Conservation (phyloP, 1,284 basidiomycete species). For the Cerrena zonata region DNA sequence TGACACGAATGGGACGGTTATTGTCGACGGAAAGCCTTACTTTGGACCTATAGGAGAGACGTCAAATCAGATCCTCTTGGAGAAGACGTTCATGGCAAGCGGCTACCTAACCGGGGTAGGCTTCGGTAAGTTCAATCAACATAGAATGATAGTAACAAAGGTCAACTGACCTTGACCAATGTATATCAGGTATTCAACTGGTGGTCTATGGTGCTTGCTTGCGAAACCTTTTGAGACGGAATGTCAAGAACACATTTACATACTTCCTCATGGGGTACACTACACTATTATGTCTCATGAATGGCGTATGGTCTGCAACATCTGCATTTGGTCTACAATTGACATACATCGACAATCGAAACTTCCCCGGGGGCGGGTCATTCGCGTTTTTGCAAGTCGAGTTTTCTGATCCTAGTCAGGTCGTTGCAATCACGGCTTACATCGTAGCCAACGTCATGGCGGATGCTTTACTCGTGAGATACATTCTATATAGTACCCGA, state of each 20-base stretch:
- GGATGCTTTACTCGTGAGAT: not conserved
- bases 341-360: slow-evolving; percentile 9
- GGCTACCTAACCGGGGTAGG: slow-evolving; percentile 3
- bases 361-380: slow-evolving; percentile 7
- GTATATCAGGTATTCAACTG: not conserved
- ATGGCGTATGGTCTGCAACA: not conserved
- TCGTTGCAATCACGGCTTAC: not conserved
- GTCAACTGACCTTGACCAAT: too few relatives aligned
- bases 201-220: not conserved
- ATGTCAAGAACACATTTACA: not conserved
- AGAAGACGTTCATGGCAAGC: slow-evolving; percentile 6
- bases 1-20: not conserved
- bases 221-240: not conserved
- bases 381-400: slow-evolving; percentile 6
- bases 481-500: not conserved
- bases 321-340: not conserved
- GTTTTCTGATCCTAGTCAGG: slow-evolving; percentile 6
- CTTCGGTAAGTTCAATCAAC: not conserved
- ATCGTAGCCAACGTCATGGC: not conserved
- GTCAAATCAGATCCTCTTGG: not conserved
- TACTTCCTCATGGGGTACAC: not conserved
- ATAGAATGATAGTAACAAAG: too few relatives aligned
- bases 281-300: not conserved
- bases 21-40: not conserved
- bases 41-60: not conserved